A percentile compares a stretch with the other conserved stretches of the same genome.
Evolutionary conservation across 306 rosid genomes (phyloP).

Genomic region (Cyclanthera cordifolia): DNA sequence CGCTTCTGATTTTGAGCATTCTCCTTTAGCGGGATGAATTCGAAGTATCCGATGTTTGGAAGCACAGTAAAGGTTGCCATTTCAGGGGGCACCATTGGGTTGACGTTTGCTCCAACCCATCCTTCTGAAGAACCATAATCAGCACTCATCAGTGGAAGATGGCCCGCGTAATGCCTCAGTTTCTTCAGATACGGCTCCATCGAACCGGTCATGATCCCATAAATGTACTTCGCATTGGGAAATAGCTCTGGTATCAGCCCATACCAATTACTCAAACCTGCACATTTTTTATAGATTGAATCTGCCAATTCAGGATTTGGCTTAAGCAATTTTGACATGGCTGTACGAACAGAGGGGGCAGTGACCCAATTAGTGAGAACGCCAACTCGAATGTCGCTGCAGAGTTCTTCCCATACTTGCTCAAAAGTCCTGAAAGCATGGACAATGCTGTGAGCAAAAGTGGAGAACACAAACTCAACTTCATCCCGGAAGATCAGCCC

Average conservation of each 20-base stretch:
- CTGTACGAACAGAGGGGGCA: conserved; percentile 33
- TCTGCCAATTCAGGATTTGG: conserved; percentile 74
- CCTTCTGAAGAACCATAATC: conserved; percentile 98
- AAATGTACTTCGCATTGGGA: conserved; percentile 65
- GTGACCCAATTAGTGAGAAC: conserved; percentile 41
- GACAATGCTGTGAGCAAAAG: conserved; percentile 77
- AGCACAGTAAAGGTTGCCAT: conserved; percentile 58
- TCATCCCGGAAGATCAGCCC: conserved; percentile 57
- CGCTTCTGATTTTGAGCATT: conserved; percentile 14
- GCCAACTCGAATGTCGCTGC: conserved; percentile 50
- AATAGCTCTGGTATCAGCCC: conserved; percentile 72
- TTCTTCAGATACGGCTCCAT: conserved; percentile 74
- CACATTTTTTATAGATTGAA: conserved; percentile 35
- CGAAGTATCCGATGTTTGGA: conserved; percentile 84
- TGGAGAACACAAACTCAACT: conserved; percentile 43
- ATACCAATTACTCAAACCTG: conserved; percentile 65
- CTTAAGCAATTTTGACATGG: conserved; percentile 54
- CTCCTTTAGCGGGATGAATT: conserved; percentile 51
- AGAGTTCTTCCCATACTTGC: conserved; percentile 64
- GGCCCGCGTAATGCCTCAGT: conserved; percentile 73
- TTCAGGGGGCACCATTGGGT: conserved; percentile 58
- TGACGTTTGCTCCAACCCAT: conserved; percentile 74
- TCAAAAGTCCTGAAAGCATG: conserved; percentile 71
- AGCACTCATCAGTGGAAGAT: conserved; percentile 61
- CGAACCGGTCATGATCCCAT: conserved; percentile 86